These are phyloP conservation scores for Decorospora gaudefroyi DNA, from an alignment of 2,329 filamentous ascomycete genomes.

Conservation along the genomic window DNA sequence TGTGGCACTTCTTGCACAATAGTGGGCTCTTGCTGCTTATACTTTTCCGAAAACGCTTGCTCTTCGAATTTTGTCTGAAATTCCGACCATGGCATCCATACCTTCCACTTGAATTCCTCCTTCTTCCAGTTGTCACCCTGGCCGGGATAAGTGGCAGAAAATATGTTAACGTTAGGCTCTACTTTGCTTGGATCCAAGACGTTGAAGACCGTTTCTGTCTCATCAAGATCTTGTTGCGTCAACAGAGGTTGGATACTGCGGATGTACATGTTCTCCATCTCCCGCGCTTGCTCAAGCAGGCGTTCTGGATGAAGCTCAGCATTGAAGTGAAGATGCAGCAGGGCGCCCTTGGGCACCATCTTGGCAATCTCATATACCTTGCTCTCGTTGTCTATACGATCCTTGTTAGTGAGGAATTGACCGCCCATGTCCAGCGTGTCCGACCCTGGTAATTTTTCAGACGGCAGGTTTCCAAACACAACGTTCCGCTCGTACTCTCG, in stretches of 20 bases:
- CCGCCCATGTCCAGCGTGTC: conserved; percentile 54
- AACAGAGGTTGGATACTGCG: conserved; percentile 62
- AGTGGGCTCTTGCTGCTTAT: conserved; percentile 9
- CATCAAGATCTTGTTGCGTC: conserved; percentile 50
- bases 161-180: conserved; percentile 50
- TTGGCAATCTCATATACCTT: conserved; percentile 61
- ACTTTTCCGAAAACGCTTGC: conserved; percentile 28
- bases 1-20: conserved; percentile 8
- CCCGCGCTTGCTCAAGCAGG: conserved; percentile 60
- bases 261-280: conserved; percentile 67
- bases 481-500: conserved; percentile 51
- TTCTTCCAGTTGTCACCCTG: conserved; percentile 26
- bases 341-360: conserved; percentile 70
- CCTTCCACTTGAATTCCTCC: conserved; percentile 11
- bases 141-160: conserved; percentile 55
- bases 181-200: conserved; percentile 49
- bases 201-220: conserved; percentile 66
- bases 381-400: conserved; percentile 56
- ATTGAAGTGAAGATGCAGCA: conserved; percentile 79
- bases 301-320: conserved; percentile 67
- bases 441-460: conserved; percentile 48
- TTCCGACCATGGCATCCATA: conserved; percentile 54
- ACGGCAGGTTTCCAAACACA: conserved; percentile 51
- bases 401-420: conserved; percentile 53
- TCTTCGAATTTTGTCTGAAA: conserved; percentile 51